Evolutionary conservation across 345 rosid species (phyloP).

Genomic region (Moringa oleifera): DNA sequence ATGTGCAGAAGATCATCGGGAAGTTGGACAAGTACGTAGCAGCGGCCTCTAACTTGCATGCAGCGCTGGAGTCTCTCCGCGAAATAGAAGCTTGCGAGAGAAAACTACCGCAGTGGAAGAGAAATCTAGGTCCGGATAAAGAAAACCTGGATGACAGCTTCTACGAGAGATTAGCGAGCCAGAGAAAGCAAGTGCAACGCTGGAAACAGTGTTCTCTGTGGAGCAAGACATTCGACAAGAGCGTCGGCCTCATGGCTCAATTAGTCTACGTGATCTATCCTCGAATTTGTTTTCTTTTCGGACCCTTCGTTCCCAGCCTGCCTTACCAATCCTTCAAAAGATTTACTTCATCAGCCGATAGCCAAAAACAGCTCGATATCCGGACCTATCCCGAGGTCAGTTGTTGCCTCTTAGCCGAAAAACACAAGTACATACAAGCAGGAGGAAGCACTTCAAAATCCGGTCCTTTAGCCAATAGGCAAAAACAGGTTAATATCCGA

Average conservation of each 20-base stretch:
- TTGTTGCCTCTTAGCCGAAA: slow-evolving; percentile 4
- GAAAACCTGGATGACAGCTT: too few relatives aligned
- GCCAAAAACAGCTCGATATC: background rate
- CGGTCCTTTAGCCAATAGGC: slow-evolving; percentile 16
- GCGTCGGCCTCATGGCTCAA: slow-evolving; percentile 28
- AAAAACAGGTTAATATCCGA: slow-evolving; percentile 8
- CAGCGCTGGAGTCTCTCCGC: slow-evolving; percentile 17
- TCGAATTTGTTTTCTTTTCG: slow-evolving; percentile 33
- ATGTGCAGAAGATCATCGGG: slow-evolving; percentile 19
- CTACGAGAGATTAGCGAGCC: slow-evolving; percentile 26
- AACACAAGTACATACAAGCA: background rate
- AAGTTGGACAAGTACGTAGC: slow-evolving; percentile 36
- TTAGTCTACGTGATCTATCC: slow-evolving; percentile 20
- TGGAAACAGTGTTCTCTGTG: slow-evolving; percentile 37
- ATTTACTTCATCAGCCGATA: background rate
- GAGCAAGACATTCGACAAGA: slow-evolving; percentile 35
- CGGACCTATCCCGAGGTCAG: slow-evolving; percentile 28
- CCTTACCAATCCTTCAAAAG: slow-evolving; percentile 9
- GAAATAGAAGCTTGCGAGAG: slow-evolving; percentile 39
- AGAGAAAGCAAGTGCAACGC: slow-evolving; percentile 26
- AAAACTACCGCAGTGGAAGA: slow-evolving; percentile 26
- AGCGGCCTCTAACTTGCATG: slow-evolving; percentile 25
- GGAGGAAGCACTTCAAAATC: slow-evolving; percentile 12
- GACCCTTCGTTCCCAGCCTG: slow-evolving; percentile 21
- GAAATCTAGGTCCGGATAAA: slow-evolving; percentile 7